Evolutionary conservation across 2,329 filamentous ascomycete genomes (phyloP), one percentile per base, ranked within the genome.

Genomic region (Trichoderma pleuroti): DNA sequence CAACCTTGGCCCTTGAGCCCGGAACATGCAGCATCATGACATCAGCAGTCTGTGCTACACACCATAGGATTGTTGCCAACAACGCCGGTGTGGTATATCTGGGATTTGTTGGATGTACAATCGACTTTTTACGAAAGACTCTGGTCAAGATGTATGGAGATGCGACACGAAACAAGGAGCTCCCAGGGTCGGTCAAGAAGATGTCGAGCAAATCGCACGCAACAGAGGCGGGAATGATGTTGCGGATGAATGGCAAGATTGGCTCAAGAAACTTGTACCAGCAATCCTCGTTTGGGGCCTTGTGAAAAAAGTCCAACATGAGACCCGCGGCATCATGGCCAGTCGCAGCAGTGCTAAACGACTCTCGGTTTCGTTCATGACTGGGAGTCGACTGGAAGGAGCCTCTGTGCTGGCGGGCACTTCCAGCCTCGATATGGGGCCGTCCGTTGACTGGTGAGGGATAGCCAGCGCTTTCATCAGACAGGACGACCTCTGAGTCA

Each of bases 161-260:
- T 0, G 82, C 80, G 46, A 79, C 81, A 16, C 81, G 80, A 71
- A 84, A 83, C 0, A 83, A 75, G 4, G 82, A 82, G 67, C 78
- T 82, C 4, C 81, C 82, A 0, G 82, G 80, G 30, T 84, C 83
- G 12, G 81, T 81, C 71, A 86, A 80, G 72, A 84, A 86, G 1
- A 84, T 79, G 62, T 86, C 84, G 2, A 86, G 77, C 14, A 86
- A 78, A 30, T 85, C 81, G 65, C 82, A 84, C 0, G 84, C 84
- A 2, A 84, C 77, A 3, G 79, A 78, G 3, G 79, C 77, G 2
- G 80, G 77, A 54, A 85, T 77, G 59, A 83, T 81, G 56, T 79
- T 77, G 26, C 78, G 72, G 5, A 85, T 76, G 34, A 78, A 78
- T 0, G 81, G 82, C 21, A 85, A 72, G 1, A 85, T 74, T 0